Conservation (phyloP, 2,329 filamentous ascomycete genomes). For the Basipetospora sp. region DNA sequence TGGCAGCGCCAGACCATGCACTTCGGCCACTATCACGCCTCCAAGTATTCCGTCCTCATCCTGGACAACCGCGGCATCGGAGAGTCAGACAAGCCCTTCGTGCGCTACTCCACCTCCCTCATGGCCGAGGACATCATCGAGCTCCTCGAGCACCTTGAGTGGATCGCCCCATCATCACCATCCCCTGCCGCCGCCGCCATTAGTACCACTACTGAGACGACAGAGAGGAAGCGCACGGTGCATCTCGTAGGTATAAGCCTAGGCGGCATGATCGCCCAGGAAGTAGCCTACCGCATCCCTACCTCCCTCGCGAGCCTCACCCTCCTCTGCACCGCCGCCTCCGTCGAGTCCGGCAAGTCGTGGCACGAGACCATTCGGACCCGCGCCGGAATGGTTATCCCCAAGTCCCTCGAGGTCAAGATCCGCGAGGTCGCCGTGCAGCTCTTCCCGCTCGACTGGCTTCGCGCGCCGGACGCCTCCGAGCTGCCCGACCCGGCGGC, state of each 20-base stretch:
- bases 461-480: slow-evolving; percentile 45
- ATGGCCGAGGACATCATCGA: slow-evolving; percentile 72
- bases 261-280: slow-evolving; percentile 86
- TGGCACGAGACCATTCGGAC: slow-evolving; percentile 24
- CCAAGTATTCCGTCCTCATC: slow-evolving; percentile 58
- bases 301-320: slow-evolving; percentile 38
- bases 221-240: slow-evolving; percentile 22
- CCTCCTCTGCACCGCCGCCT: slow-evolving; percentile 47
- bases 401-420: slow-evolving; percentile 53
- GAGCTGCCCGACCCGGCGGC: slow-evolving; percentile 28
- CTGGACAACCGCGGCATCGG: slow-evolving; percentile 80
- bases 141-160: slow-evolving; percentile 53
- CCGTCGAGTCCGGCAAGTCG: slow-evolving; percentile 45
- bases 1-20: slow-evolving; percentile 76
- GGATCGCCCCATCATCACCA: slow-evolving; percentile 28
- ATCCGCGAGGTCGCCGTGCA: slow-evolving; percentile 49
- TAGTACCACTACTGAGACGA: no score
- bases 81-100: slow-evolving; percentile 59
- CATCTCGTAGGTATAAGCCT: slow-evolving; percentile 69
- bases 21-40: slow-evolving; percentile 54
- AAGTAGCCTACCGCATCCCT: slow-evolving; percentile 46
- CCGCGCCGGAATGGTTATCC: slow-evolving; percentile 44
- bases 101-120: slow-evolving; percentile 65
- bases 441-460: slow-evolving; percentile 52
- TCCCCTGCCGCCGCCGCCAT: background rate